Evolutionary conservation across 345 rosid species (phyloP), one percentile per base, ranked within the genome.

Genomic region (Citrus cavaleriei): DNA sequence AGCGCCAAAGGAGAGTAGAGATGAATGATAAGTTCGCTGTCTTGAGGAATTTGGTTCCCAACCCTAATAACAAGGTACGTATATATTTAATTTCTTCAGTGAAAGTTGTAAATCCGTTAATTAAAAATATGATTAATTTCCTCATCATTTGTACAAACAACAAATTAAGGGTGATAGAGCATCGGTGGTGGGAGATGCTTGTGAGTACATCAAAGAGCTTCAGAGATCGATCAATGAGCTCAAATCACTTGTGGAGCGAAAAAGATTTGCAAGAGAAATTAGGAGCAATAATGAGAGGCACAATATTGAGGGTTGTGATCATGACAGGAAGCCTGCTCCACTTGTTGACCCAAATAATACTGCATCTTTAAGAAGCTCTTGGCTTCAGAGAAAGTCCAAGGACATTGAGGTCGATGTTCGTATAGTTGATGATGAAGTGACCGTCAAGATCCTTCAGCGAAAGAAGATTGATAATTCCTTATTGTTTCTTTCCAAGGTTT

Each of bases 301-400:
- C 8, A 86, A 88, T 51, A 88, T 83, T 42, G 94, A 89, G 79
- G 78, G 81, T 83, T 46, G 51, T 13, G 51, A 46, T 46, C 18
- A 46, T 46, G 51, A 42, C 51, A 77, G 81, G 54, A 92, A 90
- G 71, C 77, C 83, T 42, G 51, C 51, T 46, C 51, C 51, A 1
- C 61, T 79, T 3, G 89, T 75, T 35, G 87, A 89, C 38, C 87
- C 51, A 12, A 46, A 46, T 46, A 46, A 13, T 46, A 13, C 82
- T 1, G 58, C 85, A 60, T 84, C 93, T 0, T 65, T 91, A 67
- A 91, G 98, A 78, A 92, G 92, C 84, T 92, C 97, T 72, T 94
- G 97, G 97, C 89, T 94, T 18, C 93, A 96, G 82, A 89, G 97
- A 82, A 94, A 94, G 77, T 90, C 99, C 5, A 91, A 89, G 84